Evolutionary conservation across 140 eudicot genomes (phyloP), one percentile per base, ranked within the genome.

Genomic region (Stevia rebaudiana): DNA sequence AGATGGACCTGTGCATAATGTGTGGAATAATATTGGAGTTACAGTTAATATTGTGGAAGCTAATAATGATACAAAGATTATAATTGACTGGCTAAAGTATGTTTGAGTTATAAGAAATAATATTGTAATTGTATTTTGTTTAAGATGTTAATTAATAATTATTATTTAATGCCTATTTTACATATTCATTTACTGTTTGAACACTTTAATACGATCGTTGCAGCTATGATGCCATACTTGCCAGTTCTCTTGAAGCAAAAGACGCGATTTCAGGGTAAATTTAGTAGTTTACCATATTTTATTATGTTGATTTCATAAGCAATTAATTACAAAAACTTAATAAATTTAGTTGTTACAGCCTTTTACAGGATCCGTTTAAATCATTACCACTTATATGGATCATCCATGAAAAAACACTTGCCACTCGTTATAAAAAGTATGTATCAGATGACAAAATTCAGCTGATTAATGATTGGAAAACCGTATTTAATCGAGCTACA

Each of bases 361-460:
- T 94, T 63, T 79, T 82, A 79, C 97, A 94, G 94, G 99, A 88
- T 64, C 99, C 99, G 58, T 94, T 85, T 72, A 85, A 76, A 78
- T 75, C 88, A 3, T 57, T 94, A 44, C 97, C 99, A 21, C 81
- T 94, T 18, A 72, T 94, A 61, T 94, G 99, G 99, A 80, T 86
- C 22, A 68, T 94, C 30, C 88, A 94, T 64, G 97, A 88, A 70
- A 75, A 68, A 61, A 40, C 78, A 57, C 97, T 94, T 52, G 88
- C 94, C 46, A 33, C 74, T 21, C 88, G 83, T 47, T 67, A 76
- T 66, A 78, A 74, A 62, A 82, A 78, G 8, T 88, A 85, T 41
- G 53, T 61, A 22, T 73, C 76, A 5, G 72, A 69, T 72, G 90
- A 81, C 13, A 79, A 75, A 57, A 54, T 10, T 60, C 90, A 80